Conservation (phyloP, 805 yeast genomes). For the Candida sakaeoensis region DNA sequence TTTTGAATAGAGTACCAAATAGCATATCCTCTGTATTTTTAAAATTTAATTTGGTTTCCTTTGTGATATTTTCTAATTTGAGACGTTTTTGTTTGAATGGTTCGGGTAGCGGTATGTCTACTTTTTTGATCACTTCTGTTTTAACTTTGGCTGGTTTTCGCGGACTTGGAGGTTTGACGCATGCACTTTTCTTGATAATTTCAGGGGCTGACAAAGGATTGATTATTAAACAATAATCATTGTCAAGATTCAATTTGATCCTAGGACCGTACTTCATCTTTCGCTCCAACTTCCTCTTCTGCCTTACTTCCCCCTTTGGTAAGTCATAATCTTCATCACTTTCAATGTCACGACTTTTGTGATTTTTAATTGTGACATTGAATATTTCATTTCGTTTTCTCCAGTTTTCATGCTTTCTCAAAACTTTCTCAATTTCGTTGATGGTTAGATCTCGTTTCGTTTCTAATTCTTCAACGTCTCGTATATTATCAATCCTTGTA, state of each 20-base stretch:
- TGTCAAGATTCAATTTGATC: conserved; percentile 31
- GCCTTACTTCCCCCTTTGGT: conserved; percentile 21
- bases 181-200: conserved; percentile 1
- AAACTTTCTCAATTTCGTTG: conserved; percentile 39
- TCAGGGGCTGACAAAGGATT: conserved; percentile 35
- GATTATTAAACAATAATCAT: conserved; percentile 34
- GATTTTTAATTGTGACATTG: conserved; percentile 21
- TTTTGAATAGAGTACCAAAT: conserved; percentile 9
- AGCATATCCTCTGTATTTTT: conserved; percentile 3
- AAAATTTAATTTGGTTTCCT: conserved; percentile 5
- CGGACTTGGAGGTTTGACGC: neutral
- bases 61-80: conserved; percentile 7
- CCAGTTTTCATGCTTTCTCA: conserved; percentile 38
- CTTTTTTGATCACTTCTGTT: neutral
- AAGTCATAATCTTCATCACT: conserved; percentile 25
- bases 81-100: neutral
- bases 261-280: conserved; percentile 30
- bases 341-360: conserved; percentile 11
- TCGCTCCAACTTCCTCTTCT: conserved; percentile 21
- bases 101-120: neutral
- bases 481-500: conserved; percentile 46
- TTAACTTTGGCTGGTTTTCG: neutral
- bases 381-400: conserved; percentile 27
- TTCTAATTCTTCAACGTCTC: conserved; percentile 48
- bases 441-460: conserved; percentile 51